These are phyloP conservation scores for Annulohypoxylon nitens DNA, from an alignment of 495 filamentous ascomycete species.

Conservation along the genomic window DNA sequence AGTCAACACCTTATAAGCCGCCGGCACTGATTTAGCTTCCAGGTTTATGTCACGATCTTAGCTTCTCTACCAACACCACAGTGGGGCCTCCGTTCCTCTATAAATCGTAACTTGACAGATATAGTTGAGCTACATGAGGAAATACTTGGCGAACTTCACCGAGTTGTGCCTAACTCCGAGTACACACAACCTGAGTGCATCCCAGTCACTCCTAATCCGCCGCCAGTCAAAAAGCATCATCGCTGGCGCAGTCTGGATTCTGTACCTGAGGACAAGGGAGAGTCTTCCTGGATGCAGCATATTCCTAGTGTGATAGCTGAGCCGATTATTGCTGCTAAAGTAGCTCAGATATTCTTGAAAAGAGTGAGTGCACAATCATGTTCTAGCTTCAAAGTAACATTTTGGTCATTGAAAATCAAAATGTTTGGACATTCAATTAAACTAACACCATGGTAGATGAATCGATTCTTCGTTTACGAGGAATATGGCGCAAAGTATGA, in stretches of 20 bases:
- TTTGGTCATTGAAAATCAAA: neutral
- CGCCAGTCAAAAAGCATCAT: constrained; percentile 57
- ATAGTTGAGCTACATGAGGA: constrained; percentile 80
- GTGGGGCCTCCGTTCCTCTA: constrained; percentile 67
- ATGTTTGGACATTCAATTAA: constrained; percentile 21
- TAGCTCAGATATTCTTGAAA: constrained; percentile 81
- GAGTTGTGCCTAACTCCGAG: constrained; percentile 72
- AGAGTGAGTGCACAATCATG: constrained; percentile 66
- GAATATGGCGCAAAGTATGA: constrained; percentile 91
- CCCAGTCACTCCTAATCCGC: constrained; percentile 40
- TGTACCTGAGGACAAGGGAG: constrained; percentile 63
- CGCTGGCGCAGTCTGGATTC: constrained; percentile 73
- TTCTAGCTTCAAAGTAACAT: neutral
- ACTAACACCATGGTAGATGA: constrained; percentile 67
- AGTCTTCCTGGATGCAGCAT: constrained; percentile 58
- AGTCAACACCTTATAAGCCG: neutral
- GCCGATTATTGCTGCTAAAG: constrained; percentile 76
- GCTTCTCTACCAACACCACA: constrained; percentile 70
- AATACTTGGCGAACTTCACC: constrained; percentile 73
- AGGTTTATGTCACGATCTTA: constrained; percentile 78
- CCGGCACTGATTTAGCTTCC: constrained; percentile 29
- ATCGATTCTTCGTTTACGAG: constrained; percentile 85
- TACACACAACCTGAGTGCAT: constrained; percentile 63
- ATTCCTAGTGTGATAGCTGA: constrained; percentile 72
- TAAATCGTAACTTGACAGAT: constrained; percentile 75